Evolutionary conservation across 768 basidiomycete species (phyloP), one percentile per base, ranked within the genome.

Genomic region (Hebeloma cylindrosporum): DNA sequence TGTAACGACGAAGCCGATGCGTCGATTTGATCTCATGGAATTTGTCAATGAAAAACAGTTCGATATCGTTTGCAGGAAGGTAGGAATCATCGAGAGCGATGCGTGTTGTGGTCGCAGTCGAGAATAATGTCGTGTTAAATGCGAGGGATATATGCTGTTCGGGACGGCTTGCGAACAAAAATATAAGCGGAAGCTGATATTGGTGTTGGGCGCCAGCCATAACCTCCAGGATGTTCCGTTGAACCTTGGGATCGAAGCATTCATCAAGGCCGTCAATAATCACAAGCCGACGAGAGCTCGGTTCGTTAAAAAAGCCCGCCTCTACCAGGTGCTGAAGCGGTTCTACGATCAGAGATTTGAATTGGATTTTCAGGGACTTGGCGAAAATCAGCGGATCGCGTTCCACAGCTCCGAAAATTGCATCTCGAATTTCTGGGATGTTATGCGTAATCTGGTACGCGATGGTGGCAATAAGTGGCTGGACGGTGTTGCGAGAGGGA

Each of bases 161-260:
- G 16, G 45, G 51, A 10, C 54, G 50, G 14, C 51, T 52, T 5
- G 51, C 25, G 3, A 56, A 37, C n/a, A 52, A 39, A 18, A 56
- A 20, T 3, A 30, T 26, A 22, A 47, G 18, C 7, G 37, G 29
- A 5, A 52, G 34, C 3, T 41, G 31, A 20, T 31, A 38, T 3
- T 28, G 25, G 4, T 8, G 3, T 21, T 27, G 33, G 18, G 41
- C 22, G 20, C 17, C 13, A 11, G 7, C 17, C 21, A 54, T 27
- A 7, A 39, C 14, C 6, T 39, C 17, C 23, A 52, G n/a, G 6
- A 48, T 23, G 9, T 37, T 17, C 14, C 17, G 21, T 36, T 54
- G 52, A 10, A 34, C 35, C 13, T 13, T 18, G 5, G 40, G 13
- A 5, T 42, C 40, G 8, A 14, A 8, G 21, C 47, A 48, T 17